Conservation (phyloP, 345 rosid genomes). For the Arabidopsis suecica region DNA sequence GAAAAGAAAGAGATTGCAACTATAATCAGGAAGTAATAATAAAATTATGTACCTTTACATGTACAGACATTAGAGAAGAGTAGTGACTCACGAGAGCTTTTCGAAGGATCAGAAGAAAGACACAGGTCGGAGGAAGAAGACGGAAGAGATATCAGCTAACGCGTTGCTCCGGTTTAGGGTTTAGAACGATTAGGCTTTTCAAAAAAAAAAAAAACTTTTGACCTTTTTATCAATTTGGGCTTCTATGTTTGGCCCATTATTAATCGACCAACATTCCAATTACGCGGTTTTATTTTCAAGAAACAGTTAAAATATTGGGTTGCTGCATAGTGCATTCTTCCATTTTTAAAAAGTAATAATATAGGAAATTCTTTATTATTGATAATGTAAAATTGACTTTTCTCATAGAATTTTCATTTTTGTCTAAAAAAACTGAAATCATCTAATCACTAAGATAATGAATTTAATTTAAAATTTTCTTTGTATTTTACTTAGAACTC, state of each 20-base stretch:
- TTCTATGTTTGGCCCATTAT: constrained; percentile 29
- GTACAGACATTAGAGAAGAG: constrained; percentile 36
- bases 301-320: not conserved
- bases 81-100: constrained; percentile 24
- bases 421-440: not conserved
- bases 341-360: not conserved
- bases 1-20: not conserved
- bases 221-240: constrained; percentile 7
- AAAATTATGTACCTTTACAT: constrained; percentile 41
- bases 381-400: not conserved
- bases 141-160: not conserved
- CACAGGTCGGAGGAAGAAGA: not conserved
- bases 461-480: too few relatives aligned
- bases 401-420: not conserved
- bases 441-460: not conserved
- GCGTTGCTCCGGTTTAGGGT: constrained; percentile 37
- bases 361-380: not conserved
- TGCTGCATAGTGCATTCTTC: too few relatives aligned
- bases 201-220: not conserved
- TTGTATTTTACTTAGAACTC: not conserved
- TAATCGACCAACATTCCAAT: not conserved
- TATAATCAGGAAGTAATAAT: not conserved
- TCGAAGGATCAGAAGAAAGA: constrained; percentile 11
- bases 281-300: not conserved
- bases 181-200: constrained; percentile 28